These are phyloP conservation scores for Viola odorata DNA, from an alignment of 345 rosid genomes.

Conservation along the genomic window DNA sequence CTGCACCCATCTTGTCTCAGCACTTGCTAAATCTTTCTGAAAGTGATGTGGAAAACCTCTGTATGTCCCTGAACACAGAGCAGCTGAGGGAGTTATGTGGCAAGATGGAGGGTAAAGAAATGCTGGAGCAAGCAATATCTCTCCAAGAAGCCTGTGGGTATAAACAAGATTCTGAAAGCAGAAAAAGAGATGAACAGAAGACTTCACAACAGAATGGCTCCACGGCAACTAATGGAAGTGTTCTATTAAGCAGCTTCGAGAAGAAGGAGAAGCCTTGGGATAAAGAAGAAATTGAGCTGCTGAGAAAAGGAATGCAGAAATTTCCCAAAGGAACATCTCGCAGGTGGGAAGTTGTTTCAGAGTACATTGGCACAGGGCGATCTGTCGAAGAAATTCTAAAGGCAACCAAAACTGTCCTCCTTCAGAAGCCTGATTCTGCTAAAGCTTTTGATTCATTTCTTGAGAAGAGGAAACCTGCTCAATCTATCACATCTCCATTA, in stretches of 20 bases:
- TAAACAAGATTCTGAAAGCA: constrained; percentile 29
- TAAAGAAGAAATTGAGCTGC: constrained; percentile 83
- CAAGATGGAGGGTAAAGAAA: constrained; percentile 62
- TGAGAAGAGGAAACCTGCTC: constrained; percentile 82
- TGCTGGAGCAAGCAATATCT: constrained; percentile 49
- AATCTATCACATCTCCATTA: constrained; percentile 72
- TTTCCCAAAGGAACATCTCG: constrained; percentile 92
- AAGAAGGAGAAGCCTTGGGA: constrained; percentile 83
- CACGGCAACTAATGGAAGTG: constrained; percentile 38
- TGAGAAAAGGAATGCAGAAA: constrained; percentile 85
- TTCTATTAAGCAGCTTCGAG: constrained; percentile 30
- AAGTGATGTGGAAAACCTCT: constrained; percentile 76
- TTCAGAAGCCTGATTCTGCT: constrained; percentile 82
- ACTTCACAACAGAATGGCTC: constrained; percentile 48
- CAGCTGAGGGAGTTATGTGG: constrained; percentile 67
- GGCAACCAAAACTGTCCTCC: constrained; percentile 95
- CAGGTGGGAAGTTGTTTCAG: constrained; percentile 98
- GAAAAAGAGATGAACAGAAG: constrained; percentile 41
- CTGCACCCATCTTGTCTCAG: constrained; percentile 52
- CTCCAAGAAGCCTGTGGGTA: constrained; percentile 48
- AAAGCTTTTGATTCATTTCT: constrained; percentile 97
- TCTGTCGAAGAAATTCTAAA: constrained; percentile 90
- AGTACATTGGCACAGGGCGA: constrained; percentile 85
- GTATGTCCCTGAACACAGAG: constrained; percentile 65
- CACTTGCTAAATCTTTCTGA: constrained; percentile 50